phyloP scores from a whole-genome alignment of 139 green algal species.

The Tetraselmis striata region DNA sequence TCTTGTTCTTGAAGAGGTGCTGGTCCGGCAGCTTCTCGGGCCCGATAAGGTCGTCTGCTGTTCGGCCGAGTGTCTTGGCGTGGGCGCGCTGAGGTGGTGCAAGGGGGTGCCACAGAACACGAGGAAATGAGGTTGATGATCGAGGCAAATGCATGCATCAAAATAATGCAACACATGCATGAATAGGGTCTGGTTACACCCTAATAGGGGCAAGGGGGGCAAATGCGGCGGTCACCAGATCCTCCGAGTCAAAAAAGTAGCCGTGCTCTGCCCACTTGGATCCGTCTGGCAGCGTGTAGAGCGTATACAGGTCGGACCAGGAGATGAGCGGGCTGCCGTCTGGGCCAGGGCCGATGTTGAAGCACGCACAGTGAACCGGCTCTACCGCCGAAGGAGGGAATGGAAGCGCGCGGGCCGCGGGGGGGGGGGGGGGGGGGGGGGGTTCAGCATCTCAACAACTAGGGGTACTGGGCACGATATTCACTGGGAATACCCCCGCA shows the following conservation, averaged over 20 bases:
- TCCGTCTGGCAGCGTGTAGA: slow-evolving; percentile 41
- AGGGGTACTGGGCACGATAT: too few species aligned
- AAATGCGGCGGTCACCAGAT: slow-evolving; percentile 20
- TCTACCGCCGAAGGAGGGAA: too few species aligned
- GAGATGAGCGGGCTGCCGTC: slow-evolving; percentile 32
- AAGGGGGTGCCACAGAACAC: background rate
- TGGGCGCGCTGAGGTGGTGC: slow-evolving; percentile 10
- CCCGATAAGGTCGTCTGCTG: background rate
- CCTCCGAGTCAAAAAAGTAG: slow-evolving; percentile 28
- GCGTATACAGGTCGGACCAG: slow-evolving; percentile 28
- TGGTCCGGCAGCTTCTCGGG: background rate
- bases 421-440: too few species aligned
- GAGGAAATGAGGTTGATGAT: background rate
- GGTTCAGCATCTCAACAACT: too few species aligned
- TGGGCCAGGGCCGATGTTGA: slow-evolving; percentile 30
- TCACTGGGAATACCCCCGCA: too few species aligned
- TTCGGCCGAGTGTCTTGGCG: slow-evolving; percentile 5
- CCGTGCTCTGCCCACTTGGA: slow-evolving; percentile 38
- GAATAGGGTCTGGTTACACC: background rate
- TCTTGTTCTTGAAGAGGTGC: slow-evolving; percentile 9
- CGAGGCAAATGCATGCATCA: too few species aligned
- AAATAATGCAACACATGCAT: background rate
- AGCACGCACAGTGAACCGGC: slow-evolving; percentile 28
- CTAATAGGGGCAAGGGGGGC: background rate
- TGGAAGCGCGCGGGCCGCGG: too few species aligned